A percentile compares a stretch with the other conserved stretches of the same genome.
Evolutionary conservation across 768 basidiomycete genomes (phyloP).

Genomic region (Leccinellum rugosiceps): DNA sequence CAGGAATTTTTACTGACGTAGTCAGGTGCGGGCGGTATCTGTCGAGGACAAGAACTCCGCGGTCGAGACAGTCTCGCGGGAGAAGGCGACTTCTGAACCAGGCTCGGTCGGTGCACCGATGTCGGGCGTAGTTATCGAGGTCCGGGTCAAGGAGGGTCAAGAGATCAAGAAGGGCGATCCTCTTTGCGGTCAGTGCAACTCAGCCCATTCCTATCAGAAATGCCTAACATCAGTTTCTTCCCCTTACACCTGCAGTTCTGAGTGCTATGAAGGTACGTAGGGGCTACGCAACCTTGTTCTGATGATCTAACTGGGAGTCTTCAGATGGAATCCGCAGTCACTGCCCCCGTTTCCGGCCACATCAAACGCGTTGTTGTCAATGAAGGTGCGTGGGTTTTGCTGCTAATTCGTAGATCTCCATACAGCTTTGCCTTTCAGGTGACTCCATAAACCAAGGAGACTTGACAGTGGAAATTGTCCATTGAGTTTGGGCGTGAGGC

Average conservation of each 20-base stretch:
- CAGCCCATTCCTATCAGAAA: conserved; percentile 16
- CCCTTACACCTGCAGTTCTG: conserved; percentile 52
- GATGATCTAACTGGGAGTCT: conserved; percentile 19
- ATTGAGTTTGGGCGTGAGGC: conserved; percentile 36
- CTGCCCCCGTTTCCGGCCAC: conserved; percentile 94
- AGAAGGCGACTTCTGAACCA: conserved; percentile 91
- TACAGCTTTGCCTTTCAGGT: conserved; percentile 41
- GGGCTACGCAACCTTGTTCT: neutral
- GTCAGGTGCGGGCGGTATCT: conserved; percentile 86
- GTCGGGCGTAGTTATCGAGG: conserved; percentile 98
- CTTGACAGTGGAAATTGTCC: conserved; percentile 83
- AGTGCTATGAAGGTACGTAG: conserved; percentile 91
- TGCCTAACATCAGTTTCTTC: conserved; percentile 14
- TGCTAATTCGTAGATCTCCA: neutral
- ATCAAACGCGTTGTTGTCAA: conserved; percentile 90
- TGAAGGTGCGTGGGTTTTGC: conserved; percentile 54
- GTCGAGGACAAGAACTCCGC: conserved; percentile 98
- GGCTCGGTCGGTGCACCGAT: conserved; percentile 97
- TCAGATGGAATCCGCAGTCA: conserved; percentile 97
- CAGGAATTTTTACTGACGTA: conserved; percentile 17
- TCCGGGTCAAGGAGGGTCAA: conserved; percentile 95
- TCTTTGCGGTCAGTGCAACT: conserved; percentile 65
- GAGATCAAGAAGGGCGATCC: conserved; percentile 99
- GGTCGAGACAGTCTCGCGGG: conserved; percentile 89
- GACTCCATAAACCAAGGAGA: conserved; percentile 97